Conservation (phyloP, 352 stramenopile species). For the Peronospora tabacina region DNA sequence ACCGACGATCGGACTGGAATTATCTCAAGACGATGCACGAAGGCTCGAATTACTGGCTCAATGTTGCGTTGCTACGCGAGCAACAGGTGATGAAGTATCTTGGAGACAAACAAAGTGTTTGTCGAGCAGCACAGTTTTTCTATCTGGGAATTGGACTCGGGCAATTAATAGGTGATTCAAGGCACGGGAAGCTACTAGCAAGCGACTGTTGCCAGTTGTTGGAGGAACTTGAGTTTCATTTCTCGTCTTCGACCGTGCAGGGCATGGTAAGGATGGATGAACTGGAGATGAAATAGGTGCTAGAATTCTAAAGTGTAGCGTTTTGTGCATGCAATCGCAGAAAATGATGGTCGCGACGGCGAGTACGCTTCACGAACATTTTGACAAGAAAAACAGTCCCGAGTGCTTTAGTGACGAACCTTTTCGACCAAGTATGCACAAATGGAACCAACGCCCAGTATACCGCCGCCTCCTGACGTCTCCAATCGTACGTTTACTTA, state of each 20-base stretch:
- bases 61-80: slow-evolving; percentile 62
- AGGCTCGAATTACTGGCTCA: slow-evolving; percentile 76
- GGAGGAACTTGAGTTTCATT: slow-evolving; percentile 82
- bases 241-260: slow-evolving; percentile 64
- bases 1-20: slow-evolving; percentile 63
- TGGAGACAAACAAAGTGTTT: slow-evolving; percentile 47
- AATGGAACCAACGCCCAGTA: slow-evolving; percentile 78
- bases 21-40: slow-evolving; percentile 80
- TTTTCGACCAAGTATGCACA: slow-evolving; percentile 61
- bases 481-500: slow-evolving; percentile 43
- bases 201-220: slow-evolving; percentile 76
- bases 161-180: slow-evolving; percentile 45
- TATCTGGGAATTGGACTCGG: slow-evolving; percentile 71
- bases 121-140: slow-evolving; percentile 66
- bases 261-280: slow-evolving; percentile 49
- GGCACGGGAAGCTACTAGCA: slow-evolving; percentile 47
- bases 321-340: slow-evolving; percentile 20
- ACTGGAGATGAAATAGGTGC: background rate
- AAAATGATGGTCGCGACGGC: slow-evolving; percentile 83
- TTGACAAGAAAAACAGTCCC: slow-evolving; percentile 30
- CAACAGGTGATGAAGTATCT: slow-evolving; percentile 57
- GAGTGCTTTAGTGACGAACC: slow-evolving; percentile 45
- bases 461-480: slow-evolving; percentile 65
- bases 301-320: background rate
- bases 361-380: slow-evolving; percentile 51